These are phyloP conservation scores for Eucalyptus camaldulensis DNA, from an alignment of 345 rosid species.

Conservation along the genomic window DNA sequence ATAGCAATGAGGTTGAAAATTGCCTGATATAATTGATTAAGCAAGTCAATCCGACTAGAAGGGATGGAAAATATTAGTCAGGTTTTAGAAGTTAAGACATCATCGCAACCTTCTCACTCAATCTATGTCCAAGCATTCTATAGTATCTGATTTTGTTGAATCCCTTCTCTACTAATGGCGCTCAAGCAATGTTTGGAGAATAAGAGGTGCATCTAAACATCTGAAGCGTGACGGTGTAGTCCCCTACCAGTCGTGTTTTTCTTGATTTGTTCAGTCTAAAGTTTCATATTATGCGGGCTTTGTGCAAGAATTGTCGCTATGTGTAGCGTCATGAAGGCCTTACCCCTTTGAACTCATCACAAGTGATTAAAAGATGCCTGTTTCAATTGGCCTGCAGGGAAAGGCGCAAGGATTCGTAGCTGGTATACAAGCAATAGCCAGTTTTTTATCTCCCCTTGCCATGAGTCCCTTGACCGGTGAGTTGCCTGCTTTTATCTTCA, in stretches of 20 bases:
- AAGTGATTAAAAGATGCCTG: not conserved
- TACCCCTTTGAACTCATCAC: not conserved
- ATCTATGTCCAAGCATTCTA: not conserved
- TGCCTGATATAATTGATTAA: not conserved
- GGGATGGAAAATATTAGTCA: not conserved
- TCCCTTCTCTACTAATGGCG: not conserved
- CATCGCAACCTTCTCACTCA: not conserved
- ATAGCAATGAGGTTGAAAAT: not conserved
- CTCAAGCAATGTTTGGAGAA: not conserved
- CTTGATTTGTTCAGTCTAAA: not conserved
- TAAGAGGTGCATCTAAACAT: not conserved
- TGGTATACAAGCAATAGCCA: constrained; percentile 33
- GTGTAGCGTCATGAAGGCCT: not conserved
- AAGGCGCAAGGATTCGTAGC: constrained; percentile 40
- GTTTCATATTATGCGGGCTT: not conserved
- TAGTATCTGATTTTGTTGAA: not conserved
- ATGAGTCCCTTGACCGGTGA: constrained; percentile 50
- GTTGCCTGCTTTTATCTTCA: not conserved
- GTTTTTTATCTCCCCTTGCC: constrained; percentile 32
- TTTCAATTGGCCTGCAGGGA: constrained; percentile 10
- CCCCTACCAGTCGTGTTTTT: not conserved
- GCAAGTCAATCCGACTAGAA: not conserved
- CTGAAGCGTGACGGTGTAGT: not conserved
- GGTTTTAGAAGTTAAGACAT: not conserved
- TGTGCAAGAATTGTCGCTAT: not conserved